Evolutionary conservation across 192 early-diverging fungal species (phyloP).

Genomic region (Neocallimastix lanati): DNA sequence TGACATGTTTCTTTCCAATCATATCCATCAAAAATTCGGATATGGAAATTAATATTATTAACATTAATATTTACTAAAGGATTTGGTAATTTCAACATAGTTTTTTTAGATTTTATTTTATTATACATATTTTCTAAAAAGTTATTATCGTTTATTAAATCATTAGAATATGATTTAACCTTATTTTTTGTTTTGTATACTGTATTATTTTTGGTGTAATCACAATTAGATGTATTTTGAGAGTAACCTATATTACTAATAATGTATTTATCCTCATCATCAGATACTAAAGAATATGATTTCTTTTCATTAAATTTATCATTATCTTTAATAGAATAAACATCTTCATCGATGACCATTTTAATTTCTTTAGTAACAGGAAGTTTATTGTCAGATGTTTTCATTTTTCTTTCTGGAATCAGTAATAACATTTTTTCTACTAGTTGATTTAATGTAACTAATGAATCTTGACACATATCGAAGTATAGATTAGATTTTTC

Average conservation of each 20-base stretch:
- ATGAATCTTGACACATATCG: neutral
- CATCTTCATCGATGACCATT: neutral
- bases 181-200: neutral
- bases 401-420: neutral
- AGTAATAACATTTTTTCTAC: neutral
- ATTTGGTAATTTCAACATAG: neutral
- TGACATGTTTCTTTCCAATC: neutral
- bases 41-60: neutral
- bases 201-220: neutral
- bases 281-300: neutral
- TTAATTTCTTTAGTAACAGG: neutral
- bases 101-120: neutral
- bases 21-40: neutral
- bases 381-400: neutral
- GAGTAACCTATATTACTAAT: neutral
- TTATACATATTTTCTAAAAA: neutral
- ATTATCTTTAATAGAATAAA: neutral
- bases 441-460: neutral
- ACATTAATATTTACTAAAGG: neutral
- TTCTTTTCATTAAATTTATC: neutral
- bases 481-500: neutral
- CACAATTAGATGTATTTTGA: neutral
- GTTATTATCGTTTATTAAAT: neutral
- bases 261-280: neutral
- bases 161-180: neutral